Base-by-base conservation (phyloP, 2,329 filamentous ascomycete genomes). In the Sporothrix euskadiensis region DNA sequence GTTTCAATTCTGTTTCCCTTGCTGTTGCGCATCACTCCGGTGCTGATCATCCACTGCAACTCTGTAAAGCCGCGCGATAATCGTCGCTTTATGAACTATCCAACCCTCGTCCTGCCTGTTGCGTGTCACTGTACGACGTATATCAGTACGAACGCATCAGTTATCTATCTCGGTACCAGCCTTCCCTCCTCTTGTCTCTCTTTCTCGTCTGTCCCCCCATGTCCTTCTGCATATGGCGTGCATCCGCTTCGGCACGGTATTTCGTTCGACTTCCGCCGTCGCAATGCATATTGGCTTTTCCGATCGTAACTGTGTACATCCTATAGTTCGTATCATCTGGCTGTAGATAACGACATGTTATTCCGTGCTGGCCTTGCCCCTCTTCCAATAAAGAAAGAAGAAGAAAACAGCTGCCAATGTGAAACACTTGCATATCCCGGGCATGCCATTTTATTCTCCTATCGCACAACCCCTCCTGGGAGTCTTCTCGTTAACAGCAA, bases 391-490 rank as follows among this genome's bases (percentile, higher is more conserved):
- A 26, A 26, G n/a, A 26, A 30, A n/a, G 14, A 19, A 26, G 61
- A 22, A 16, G 44, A 54, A 9, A 9, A 47, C 61, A 47, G 39
- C 10, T 30, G n/a, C 35, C 39, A 52, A 9, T 30, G 61, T 47
- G 61, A 66, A 66, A 66, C 61, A 66, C 39, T 66, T 66, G 59
- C 59, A 44, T 63, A 39, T 9, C 35, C 39, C 12, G 12, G 12
- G 61, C 39, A 66, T 56, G 49, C 66, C 49, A 56, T 54, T 54
- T 54, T 26, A 69, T 69, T 56, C 49, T 69, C 66, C 66, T 69
- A 69, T 69, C 66, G 66, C 66, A 56, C 66, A 41, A 52, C 44
- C 32, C 35, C 35, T 35, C 30, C 19, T 16, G 56, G 19, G 14
- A 5, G 47, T 49, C 47, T 19, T 19, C 47, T 5, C 14, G 47